Conservation (phyloP, 1,139 yeast genomes). For the Hanseniaspora gamundiae region DNA sequence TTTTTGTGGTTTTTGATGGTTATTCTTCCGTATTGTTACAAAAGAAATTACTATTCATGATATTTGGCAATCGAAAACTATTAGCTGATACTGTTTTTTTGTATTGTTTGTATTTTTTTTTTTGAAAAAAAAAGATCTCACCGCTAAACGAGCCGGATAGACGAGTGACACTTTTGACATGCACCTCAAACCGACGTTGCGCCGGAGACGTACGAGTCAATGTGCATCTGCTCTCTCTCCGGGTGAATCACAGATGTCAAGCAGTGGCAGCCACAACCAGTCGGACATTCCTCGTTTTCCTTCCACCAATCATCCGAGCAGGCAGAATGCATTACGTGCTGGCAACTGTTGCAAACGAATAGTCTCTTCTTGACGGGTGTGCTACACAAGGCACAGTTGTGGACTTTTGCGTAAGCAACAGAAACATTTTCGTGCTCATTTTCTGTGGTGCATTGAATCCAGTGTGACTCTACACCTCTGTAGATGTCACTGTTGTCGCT, state of each 20-base stretch:
- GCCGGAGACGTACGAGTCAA: neutral
- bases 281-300: conserved; percentile 53
- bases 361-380: conserved; percentile 48
- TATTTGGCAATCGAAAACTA: no score
- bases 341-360: conserved; percentile 61
- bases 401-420: conserved; percentile 13
- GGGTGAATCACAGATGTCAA: conserved; percentile 24
- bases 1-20: neutral
- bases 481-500: conserved; percentile 9
- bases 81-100: no score
- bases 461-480: conserved; percentile 16
- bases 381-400: conserved; percentile 54
- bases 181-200: no score
- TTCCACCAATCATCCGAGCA: conserved; percentile 84
- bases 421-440: conserved; percentile 8
- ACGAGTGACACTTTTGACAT: neutral
- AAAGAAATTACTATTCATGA: no score
- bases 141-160: neutral
- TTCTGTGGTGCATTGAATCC: conserved; percentile 13
- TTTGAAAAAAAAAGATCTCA: neutral
- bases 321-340: conserved; percentile 62
- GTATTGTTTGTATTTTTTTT: no score
- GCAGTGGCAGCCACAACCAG: conserved; percentile 86
- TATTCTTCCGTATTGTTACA: no score
- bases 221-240: no score